Conservation (phyloP, 345 rosid species). For the Gossypioides kirkii region DNA sequence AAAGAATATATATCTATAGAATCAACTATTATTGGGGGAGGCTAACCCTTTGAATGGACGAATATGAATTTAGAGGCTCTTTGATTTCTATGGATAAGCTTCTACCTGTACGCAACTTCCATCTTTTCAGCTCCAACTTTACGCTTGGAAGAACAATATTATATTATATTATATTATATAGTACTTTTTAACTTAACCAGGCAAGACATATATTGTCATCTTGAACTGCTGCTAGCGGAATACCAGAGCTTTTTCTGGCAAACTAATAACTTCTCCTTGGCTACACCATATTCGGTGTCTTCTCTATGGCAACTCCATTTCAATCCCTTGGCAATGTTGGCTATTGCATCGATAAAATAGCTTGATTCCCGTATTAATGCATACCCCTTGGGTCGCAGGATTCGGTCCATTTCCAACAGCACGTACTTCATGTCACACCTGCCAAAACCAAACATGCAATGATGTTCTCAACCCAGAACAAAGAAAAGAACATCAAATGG, state of each 20-base stretch:
- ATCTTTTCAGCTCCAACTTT: background rate
- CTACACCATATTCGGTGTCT: slow-evolving; percentile 51
- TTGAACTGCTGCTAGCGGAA: slow-evolving; percentile 43
- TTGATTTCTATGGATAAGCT: slow-evolving; percentile 9
- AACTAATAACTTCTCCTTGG: slow-evolving; percentile 72
- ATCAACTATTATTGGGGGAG: slow-evolving; percentile 22
- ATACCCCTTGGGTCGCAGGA: slow-evolving; percentile 73
- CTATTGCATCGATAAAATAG: slow-evolving; percentile 58
- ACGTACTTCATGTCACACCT: slow-evolving; percentile 90
- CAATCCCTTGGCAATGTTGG: slow-evolving; percentile 71
- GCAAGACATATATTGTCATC: slow-evolving; percentile 15
- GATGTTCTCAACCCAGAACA: background rate
- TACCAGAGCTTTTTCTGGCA: slow-evolving; percentile 95
- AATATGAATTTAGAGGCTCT: slow-evolving; percentile 19
- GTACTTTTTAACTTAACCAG: background rate
- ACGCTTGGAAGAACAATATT: background rate
- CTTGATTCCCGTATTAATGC: slow-evolving; percentile 74
- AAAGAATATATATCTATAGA: slow-evolving; percentile 26
- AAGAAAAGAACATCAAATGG: background rate
- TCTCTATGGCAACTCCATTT: slow-evolving; percentile 83
- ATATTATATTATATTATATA: background rate
- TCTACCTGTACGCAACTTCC: slow-evolving; percentile 10
- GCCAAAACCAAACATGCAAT: slow-evolving; percentile 13
- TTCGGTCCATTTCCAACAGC: slow-evolving; percentile 88
- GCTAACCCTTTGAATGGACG: slow-evolving; percentile 15